Base-by-base conservation (phyloP, 2,329 filamentous ascomycete species). In the Penicillium sp. region DNA sequence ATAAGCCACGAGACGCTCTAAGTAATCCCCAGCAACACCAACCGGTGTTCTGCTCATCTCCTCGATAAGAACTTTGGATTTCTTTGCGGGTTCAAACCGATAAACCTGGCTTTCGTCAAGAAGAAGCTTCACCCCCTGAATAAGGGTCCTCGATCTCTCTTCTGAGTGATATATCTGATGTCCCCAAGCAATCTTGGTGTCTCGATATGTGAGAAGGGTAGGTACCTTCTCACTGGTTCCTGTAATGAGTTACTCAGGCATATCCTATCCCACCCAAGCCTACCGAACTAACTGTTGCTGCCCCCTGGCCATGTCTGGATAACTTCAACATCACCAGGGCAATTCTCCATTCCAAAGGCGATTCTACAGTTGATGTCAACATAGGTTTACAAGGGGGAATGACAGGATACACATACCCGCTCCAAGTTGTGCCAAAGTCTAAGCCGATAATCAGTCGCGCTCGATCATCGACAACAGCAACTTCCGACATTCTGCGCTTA, bases 361-460 rank as follows among this genome's bases (percentile, higher is more conserved):
- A 63, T 13, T 16, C 13, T 36, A n/a, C 6, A 6, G 13, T n/a
- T 36, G 2, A 10, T 0, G 10, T 56, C 4, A 58, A 40, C 14
- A 21, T 13, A 49, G 53, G 27, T 49, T 5, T 36, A n/a, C 13
- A n/a, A 7, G 6, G 7, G 13, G 5, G 34, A 1, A 36, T 27
- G n/a, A 4, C n/a, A n/a, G n/a, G 34, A 13, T 7, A 13, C 11
- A n/a, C 34, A 36, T n/a, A 69, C 65, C 69, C 66, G 43, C 64
- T 70, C 46, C 62, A 71, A 8, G 69, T 71, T 13, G 67, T 71
- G 2, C 67, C 69, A 45, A 69, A 71, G 44, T 71, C 68, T 21
- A 70, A 40, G 1, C 64, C 67, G 11, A 71, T 57, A 22, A 67
- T 52, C 8, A 69, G 27, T 16, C 38, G 47, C 5, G 58, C 45